A percentile compares a stretch with the other conserved stretches of the same genome.
phyloP scores from a whole-genome alignment of 139 green algal genomes.

The Chlorella vulgaris region DNA sequence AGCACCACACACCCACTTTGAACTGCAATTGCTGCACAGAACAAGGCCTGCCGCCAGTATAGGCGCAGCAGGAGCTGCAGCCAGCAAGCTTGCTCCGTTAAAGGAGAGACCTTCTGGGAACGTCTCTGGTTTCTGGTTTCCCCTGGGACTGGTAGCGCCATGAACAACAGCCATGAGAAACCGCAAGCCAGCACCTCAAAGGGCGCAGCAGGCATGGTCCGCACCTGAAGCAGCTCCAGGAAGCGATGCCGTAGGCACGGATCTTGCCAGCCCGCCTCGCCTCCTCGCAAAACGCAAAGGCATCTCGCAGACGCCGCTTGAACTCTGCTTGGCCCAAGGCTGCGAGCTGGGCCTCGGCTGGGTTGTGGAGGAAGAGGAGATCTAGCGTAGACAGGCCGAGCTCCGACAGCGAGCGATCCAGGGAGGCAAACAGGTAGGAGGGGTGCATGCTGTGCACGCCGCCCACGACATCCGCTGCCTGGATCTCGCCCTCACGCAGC shows the following conservation, averaged over 20 bases:
- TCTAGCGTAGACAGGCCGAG: slow-evolving; percentile 69
- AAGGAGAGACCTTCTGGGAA: background rate
- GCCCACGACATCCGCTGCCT: slow-evolving; percentile 5
- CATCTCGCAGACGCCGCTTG: slow-evolving; percentile 39
- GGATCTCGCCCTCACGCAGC: slow-evolving; percentile 13
- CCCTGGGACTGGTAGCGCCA: too few species aligned
- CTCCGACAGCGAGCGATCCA: slow-evolving; percentile 50
- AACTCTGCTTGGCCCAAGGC: slow-evolving; percentile 46
- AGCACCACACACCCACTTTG: background rate
- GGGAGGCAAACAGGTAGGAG: slow-evolving; percentile 55
- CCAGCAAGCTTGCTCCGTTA: background rate
- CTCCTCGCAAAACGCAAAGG: slow-evolving; percentile 43
- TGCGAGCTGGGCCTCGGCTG: slow-evolving; percentile 63
- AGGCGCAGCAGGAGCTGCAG: background rate
- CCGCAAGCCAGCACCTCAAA: too few species aligned
- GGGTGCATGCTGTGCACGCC: slow-evolving; percentile 65
- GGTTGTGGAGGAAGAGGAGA: slow-evolving; percentile 80
- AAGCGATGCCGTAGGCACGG: slow-evolving; percentile 67
- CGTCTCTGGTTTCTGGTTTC: too few species aligned
- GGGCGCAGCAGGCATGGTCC: too few species aligned
- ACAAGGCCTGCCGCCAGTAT: too few species aligned
- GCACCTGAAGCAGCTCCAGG: slow-evolving; percentile 72
- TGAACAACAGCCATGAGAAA: too few species aligned
- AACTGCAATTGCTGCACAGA: background rate
- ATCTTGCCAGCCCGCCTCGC: slow-evolving; percentile 41